Evolutionary conservation across 164 flowering plant species (phyloP), one percentile per base, ranked within the genome.

Genomic region (Vitis riparia): DNA sequence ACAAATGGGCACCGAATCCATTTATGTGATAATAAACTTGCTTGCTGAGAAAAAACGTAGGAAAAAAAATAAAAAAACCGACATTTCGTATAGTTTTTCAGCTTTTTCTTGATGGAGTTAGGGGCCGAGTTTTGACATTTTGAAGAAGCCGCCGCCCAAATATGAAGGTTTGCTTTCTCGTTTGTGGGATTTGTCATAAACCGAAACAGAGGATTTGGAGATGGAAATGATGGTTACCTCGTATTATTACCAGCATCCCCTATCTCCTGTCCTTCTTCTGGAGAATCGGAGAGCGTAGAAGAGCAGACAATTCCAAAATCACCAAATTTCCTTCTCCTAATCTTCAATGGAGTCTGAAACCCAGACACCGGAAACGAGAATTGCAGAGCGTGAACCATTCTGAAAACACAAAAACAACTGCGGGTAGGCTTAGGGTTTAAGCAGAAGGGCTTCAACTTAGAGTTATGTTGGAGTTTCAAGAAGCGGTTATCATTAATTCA

Each of bases 371-470:
- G 82, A 13, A 70, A 13, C 2, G 71, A 62, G 69, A 72, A 63
- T 65, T 75, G 80, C 72, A 76, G 57, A 71, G 69, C 9, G 73
- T 0, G 60, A 11, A 75, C 50, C 80, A 73, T 71, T 71, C n/a
- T 55, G 55, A 16, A 17, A 2, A 51, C 50, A 15, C 44, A 32
- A 32, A 32, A 32, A 32, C 44, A 6, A 32, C 44, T 37, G 44
- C 44, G 44, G 50, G 12, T 30, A 53, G 49, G 50, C 27, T 27
- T 52, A 47, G 68, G 67, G 48, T 37, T 67, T 68, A 61, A 51
- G 15, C 37, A 11, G 59, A 19, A 57, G 29, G 29, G 29, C 5
- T 53, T 53, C 56, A 13, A 13, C 56, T 15, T 13, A 14, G 6
- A n/a, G 14, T 53, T 53, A 14, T 13, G n/a, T n/a, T 53, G 14